These are phyloP conservation scores for Sphagnum magellanicum DNA, from an alignment of 228 moss, liverwort and hornwort species.

Conservation along the genomic window DNA sequence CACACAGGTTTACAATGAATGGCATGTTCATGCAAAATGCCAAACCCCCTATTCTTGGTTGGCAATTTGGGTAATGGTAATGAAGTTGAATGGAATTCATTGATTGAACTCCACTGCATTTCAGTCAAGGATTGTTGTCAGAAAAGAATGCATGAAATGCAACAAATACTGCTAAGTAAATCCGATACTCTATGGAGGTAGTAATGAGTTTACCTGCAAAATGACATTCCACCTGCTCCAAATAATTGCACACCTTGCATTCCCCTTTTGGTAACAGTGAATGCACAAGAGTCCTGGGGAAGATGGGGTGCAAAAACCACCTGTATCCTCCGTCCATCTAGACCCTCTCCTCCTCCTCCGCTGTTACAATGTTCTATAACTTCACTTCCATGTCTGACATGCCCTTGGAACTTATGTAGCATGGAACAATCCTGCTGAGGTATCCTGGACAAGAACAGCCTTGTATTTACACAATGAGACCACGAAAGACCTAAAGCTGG, in stretches of 20 bases:
- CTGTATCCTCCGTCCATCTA: slow-evolving; percentile 11
- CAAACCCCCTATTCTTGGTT: too few relatives aligned
- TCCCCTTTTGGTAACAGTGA: slow-evolving; percentile 17
- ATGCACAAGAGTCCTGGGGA: slow-evolving; percentile 8
- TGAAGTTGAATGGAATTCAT: too few relatives aligned
- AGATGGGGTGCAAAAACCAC: slow-evolving; percentile 48
- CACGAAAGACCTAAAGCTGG: slow-evolving; percentile 38
- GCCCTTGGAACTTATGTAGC: background rate
- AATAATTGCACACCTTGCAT: slow-evolving; percentile 11
- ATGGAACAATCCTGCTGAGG: background rate
- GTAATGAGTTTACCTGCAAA: too few relatives aligned
- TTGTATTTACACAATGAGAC: slow-evolving; percentile 34
- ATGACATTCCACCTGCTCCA: too few relatives aligned
- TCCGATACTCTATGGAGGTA: too few relatives aligned
- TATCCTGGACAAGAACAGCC: slow-evolving; percentile 28
- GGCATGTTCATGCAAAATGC: too few relatives aligned
- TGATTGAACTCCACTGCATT: too few relatives aligned
- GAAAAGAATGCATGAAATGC: too few relatives aligned
- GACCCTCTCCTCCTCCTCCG: background rate
- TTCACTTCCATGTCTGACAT: background rate
- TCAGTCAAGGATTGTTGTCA: too few relatives aligned
- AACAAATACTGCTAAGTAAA: too few relatives aligned
- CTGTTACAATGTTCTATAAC: background rate
- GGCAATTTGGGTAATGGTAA: too few relatives aligned
- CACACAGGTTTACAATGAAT: too few relatives aligned